These are phyloP conservation scores for Neofusicoccum parvum DNA, from an alignment of 2,329 filamentous ascomycete genomes.

Conservation along the genomic window DNA sequence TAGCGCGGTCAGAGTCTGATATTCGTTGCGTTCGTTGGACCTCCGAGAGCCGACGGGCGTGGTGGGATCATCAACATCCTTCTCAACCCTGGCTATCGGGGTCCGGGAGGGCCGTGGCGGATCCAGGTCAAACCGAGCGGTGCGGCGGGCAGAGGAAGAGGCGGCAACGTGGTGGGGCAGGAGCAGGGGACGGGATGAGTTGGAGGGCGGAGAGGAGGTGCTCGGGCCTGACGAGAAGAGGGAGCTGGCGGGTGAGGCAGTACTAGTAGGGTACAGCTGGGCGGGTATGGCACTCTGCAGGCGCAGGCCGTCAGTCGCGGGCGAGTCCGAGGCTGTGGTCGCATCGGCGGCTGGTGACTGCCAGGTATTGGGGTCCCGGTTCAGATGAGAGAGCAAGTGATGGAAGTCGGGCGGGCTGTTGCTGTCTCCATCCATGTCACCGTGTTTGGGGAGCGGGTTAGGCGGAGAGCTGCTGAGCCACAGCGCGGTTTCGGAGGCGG, in stretches of 20 bases:
- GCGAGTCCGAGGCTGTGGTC: neutral
- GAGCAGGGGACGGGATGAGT: constrained; percentile 5
- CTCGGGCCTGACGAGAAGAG: constrained; percentile 7
- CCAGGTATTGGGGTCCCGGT: constrained; percentile 5
- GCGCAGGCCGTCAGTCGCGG: constrained; percentile 1
- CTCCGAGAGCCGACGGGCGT: constrained; percentile 37
- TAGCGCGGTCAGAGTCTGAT: constrained; percentile 46
- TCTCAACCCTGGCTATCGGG: constrained; percentile 44
- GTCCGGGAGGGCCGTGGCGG: neutral
- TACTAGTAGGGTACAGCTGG: constrained; percentile 1
- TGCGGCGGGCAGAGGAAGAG: constrained; percentile 5
- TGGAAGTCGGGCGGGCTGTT: constrained; percentile 10
- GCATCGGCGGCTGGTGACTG: constrained; percentile 9
- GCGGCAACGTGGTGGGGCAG: neutral
- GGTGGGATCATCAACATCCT: constrained; percentile 52
- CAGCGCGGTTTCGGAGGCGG: neutral
- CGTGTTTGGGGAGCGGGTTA: neutral
- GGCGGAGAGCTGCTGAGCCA: neutral
- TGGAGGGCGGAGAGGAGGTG: constrained; percentile 20
- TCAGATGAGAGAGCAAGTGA: constrained; percentile 21
- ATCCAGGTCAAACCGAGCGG: constrained; percentile 8
- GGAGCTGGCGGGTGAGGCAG: neutral
- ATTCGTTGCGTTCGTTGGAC: constrained; percentile 37
- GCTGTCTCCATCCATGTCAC: constrained; percentile 17
- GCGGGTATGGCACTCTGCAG: constrained; percentile 6